These are phyloP conservation scores for Aspergillus bertholletiae DNA, from an alignment of 495 filamentous ascomycete species.

Conservation along the genomic window DNA sequence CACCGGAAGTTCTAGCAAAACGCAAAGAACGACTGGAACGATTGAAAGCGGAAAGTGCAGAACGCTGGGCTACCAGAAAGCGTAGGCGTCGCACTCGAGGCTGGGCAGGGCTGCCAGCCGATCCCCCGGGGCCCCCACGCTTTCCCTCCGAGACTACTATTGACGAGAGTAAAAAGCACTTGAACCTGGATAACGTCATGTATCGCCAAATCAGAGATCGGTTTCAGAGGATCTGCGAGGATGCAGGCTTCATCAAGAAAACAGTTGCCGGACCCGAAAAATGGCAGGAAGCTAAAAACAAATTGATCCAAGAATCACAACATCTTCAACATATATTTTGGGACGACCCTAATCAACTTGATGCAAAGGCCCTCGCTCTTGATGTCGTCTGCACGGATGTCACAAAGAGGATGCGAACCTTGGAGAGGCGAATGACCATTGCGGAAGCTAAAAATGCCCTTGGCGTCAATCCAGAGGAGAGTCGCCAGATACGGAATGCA, in stretches of 20 bases:
- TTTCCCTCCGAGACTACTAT: conserved; percentile 81
- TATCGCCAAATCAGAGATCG: conserved; percentile 63
- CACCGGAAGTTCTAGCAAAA: conserved; percentile 52
- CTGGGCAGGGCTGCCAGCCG: conserved; percentile 69
- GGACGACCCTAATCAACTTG: conserved; percentile 43
- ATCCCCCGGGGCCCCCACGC: conserved; percentile 69
- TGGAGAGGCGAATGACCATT: conserved; percentile 61
- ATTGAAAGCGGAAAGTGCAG: conserved; percentile 60
- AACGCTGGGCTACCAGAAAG: conserved; percentile 62
- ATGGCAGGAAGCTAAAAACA: conserved; percentile 71
- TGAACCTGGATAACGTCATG: conserved; percentile 57
- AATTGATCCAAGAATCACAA: conserved; percentile 59
- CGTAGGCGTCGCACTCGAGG: conserved; percentile 67
- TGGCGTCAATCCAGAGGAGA: conserved; percentile 68
- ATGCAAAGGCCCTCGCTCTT: conserved; percentile 61
- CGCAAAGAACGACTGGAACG: conserved; percentile 52
- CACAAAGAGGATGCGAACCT: conserved; percentile 70
- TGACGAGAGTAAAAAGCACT: conserved; percentile 69
- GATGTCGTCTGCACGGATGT: conserved; percentile 81
- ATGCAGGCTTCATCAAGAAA: conserved; percentile 67
- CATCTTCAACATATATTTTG: conserved; percentile 65
- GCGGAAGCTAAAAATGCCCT: conserved; percentile 71
- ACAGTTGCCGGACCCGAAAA: conserved; percentile 64
- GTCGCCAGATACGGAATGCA: conserved; percentile 57
- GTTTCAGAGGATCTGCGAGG: conserved; percentile 67